Evolutionary conservation across 495 filamentous ascomycete genomes (phyloP), one percentile per base, ranked within the genome.

Genomic region (Penicillium subrubescens): DNA sequence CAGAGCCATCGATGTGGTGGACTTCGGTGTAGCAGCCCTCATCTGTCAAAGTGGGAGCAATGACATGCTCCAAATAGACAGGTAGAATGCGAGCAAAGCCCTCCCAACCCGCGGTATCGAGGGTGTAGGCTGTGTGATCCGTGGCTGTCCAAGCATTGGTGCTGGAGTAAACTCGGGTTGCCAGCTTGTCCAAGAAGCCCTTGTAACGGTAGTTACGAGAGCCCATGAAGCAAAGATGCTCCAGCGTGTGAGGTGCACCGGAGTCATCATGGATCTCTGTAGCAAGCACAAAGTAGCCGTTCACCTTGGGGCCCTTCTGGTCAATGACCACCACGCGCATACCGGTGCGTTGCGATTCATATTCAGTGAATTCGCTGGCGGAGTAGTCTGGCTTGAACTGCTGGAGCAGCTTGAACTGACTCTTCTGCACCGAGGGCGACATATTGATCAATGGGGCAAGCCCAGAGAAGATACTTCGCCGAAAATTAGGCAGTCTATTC

Each of bases 231-330:
- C 92, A 87, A 12, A 99, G 81, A 81, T 99, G 95, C 81, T 99
- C 95, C 31, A 99, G 81, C 1, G 95, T 99, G 73, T 98, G 95
- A 3, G 95, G 95, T 8, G 95, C 89, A 19, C 95, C 95, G 8
- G 94, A 97, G 72, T 98, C 93, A 76, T 98, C 95, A 65, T 95
- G 90, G 67, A 99, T 97, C 76, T 99, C 95, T 10, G 96, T 99
- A 31, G 96, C 95, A 51, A 99, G 84, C 48, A 94, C 87, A 77
- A 99, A 98, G 75, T 93, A 96, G 14, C 95, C 96, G 63, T 92
- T 88, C 57, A 99, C 86, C 74, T 97, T 99, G 11, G 95, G 95
- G 5, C 95, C 93, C 72, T 94, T 89, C 72, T 91, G 88, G 71
- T 97, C 92, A 57, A 94, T 92, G 57, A 97, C 91, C 29, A 96